Percentiles rank a stretch among this genome's conserved stretches.
phyloP scores from a whole-genome alignment of 345 rosid species.

The Eucalyptus cladocalyx region DNA sequence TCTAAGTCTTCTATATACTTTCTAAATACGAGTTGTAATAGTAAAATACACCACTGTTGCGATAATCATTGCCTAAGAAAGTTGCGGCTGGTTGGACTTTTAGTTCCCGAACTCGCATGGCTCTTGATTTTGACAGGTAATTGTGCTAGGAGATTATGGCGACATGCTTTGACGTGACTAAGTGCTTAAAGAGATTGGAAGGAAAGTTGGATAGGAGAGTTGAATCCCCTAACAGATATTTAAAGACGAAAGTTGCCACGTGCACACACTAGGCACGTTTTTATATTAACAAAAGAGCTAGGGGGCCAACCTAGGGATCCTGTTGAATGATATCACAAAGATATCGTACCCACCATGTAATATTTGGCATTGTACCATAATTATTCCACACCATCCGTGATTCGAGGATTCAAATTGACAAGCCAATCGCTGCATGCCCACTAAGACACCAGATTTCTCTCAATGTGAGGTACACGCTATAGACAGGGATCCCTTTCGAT shows the following conservation, averaged over 20 bases:
- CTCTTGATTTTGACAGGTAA: not conserved
- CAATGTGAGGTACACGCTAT: not conserved
- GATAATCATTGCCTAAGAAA: not conserved
- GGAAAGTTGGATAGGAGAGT: not conserved
- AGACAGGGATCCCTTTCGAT: too few relatives aligned
- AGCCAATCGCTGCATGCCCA: accelerated
- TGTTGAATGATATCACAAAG: not conserved
- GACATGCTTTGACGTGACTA: not conserved
- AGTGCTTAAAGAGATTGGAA: not conserved
- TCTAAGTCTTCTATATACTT: not conserved
- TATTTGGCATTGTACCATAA: not conserved
- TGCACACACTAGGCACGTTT: not conserved
- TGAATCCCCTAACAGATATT: not conserved
- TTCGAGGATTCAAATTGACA: not conserved
- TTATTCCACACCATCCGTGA: not conserved
- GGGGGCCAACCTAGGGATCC: not conserved
- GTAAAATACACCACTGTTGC: not conserved
- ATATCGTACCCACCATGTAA: accelerated
- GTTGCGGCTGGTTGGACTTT: not conserved
- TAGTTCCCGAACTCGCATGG: not conserved
- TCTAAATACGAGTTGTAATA: not conserved
- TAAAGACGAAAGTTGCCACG: not conserved
- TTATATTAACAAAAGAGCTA: not conserved
- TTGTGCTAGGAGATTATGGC: not conserved
- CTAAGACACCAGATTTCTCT: not conserved